Conservation (phyloP, 129 eudicot species). For the Saposhnikovia divaricata region DNA sequence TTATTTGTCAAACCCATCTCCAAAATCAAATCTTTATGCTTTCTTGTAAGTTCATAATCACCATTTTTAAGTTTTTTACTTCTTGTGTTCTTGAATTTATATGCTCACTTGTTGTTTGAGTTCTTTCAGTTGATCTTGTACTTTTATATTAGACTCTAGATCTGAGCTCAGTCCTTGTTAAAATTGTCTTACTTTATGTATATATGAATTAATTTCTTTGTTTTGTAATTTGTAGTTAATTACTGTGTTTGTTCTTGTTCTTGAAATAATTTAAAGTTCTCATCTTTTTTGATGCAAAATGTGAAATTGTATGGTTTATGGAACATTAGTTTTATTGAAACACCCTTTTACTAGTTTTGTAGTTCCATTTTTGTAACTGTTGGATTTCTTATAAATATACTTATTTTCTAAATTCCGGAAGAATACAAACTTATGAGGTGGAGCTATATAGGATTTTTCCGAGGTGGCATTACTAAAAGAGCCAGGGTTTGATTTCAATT, state of each 20-base stretch:
- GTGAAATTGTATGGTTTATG: not conserved
- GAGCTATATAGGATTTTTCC: not conserved
- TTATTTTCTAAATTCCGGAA: not conserved
- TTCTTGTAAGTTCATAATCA: not conserved
- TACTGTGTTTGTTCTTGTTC: not conserved
- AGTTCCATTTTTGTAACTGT: not conserved
- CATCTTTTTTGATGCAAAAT: not conserved
- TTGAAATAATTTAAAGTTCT: not conserved
- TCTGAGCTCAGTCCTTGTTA: not conserved
- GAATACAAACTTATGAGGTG: not conserved
- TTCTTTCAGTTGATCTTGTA: conserved; percentile 2
- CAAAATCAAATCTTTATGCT: conserved; percentile 23
- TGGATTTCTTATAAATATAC: not conserved
- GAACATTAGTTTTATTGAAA: not conserved
- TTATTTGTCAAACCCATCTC: conserved; percentile 17
- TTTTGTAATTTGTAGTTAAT: not conserved
- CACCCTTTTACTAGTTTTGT: not conserved
- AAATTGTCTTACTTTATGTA: not conserved
- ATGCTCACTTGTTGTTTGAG: conserved; percentile 5
- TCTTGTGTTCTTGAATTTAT: conserved; percentile 16
- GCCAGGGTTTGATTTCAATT: conserved; percentile 7
- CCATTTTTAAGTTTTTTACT: not conserved
- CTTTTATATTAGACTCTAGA: conserved; percentile 12
- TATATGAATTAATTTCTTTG: not conserved
- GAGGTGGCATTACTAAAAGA: not conserved